A percentile compares a stretch with the other conserved stretches of the same genome.
Evolutionary conservation across 1,284 basidiomycete genomes (phyloP).

Genomic region (Leccinum subrobustum): DNA sequence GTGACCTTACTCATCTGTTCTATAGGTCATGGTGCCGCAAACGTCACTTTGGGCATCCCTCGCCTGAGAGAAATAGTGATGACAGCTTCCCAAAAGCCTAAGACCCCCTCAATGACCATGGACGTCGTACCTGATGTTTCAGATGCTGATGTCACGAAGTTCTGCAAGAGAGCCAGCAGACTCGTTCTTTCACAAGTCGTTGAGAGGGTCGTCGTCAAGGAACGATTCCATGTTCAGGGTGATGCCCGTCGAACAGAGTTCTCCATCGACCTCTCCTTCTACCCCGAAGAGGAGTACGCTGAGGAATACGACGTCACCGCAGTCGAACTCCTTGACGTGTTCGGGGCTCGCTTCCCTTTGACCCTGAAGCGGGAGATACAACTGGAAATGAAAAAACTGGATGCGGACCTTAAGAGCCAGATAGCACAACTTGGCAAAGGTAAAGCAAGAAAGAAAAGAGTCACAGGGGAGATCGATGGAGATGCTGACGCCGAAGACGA

Average conservation of each 20-base stretch:
- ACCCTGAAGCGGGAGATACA: slow-evolving; percentile 86
- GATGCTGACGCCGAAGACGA: slow-evolving; percentile 41
- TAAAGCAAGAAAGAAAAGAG: slow-evolving; percentile 49
- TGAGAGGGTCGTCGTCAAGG: slow-evolving; percentile 82
- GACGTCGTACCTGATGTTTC: slow-evolving; percentile 51
- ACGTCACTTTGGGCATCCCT: slow-evolving; percentile 98
- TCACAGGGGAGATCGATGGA: slow-evolving; percentile 46
- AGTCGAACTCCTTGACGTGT: slow-evolving; percentile 71
- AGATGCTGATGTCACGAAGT: slow-evolving; percentile 63
- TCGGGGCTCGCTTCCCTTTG: slow-evolving; percentile 80
- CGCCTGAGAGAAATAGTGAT: slow-evolving; percentile 99
- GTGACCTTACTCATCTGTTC: slow-evolving; percentile 7
- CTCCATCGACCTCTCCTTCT: slow-evolving; percentile 83
- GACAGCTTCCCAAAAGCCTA: slow-evolving; percentile 96
- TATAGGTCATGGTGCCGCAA: slow-evolving; percentile 94
- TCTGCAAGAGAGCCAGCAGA: slow-evolving; percentile 90
- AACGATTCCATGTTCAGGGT: slow-evolving; percentile 71
- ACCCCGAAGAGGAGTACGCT: slow-evolving; percentile 82
- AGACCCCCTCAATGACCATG: slow-evolving; percentile 96
- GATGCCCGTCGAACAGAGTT: slow-evolving; percentile 79
- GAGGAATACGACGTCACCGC: slow-evolving; percentile 84
- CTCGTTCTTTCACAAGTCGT: slow-evolving; percentile 89
- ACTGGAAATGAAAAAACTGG: slow-evolving; percentile 83
- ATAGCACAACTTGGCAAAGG: slow-evolving; percentile 84
- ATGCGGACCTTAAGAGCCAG: slow-evolving; percentile 81